A percentile compares a stretch with the other conserved stretches of the same genome.
Conservation (phyloP, 345 rosid species). For the Eucalyptus sp. region DNA sequence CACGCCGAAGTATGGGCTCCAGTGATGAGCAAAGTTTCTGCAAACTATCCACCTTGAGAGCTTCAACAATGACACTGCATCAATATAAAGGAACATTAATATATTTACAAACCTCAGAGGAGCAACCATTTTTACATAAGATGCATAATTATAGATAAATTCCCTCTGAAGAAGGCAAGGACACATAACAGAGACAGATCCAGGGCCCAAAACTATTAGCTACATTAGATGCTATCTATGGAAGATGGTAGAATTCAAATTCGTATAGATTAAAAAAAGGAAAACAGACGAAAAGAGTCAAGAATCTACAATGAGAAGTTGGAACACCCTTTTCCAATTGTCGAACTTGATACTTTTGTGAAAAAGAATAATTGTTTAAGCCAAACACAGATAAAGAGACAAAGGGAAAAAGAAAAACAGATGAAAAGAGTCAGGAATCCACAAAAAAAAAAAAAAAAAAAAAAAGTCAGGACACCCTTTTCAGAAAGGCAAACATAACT, state of each 20-base stretch:
- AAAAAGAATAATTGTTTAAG: background rate
- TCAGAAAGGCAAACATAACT: background rate
- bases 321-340: background rate
- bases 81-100: background rate
- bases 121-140: background rate
- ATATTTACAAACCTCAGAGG: background rate
- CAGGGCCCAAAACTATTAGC: background rate
- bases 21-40: conserved; percentile 94
- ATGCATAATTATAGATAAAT: background rate
- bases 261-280: background rate
- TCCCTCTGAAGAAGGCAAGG: background rate
- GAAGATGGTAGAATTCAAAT: background rate
- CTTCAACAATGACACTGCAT: conserved; percentile 94
- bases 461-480: background rate
- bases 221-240: background rate
- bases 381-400: background rate
- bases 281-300: background rate
- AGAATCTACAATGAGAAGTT: background rate
- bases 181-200: background rate
- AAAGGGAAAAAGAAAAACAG: background rate
- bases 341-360: background rate
- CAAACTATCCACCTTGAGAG: conserved; percentile 91
- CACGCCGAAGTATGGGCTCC: conserved; percentile 94
- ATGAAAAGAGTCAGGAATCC: background rate
- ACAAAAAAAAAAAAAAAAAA: background rate